Base-by-base conservation (phyloP, 257 asterid genomes). In the Penstemon eatonii region DNA sequence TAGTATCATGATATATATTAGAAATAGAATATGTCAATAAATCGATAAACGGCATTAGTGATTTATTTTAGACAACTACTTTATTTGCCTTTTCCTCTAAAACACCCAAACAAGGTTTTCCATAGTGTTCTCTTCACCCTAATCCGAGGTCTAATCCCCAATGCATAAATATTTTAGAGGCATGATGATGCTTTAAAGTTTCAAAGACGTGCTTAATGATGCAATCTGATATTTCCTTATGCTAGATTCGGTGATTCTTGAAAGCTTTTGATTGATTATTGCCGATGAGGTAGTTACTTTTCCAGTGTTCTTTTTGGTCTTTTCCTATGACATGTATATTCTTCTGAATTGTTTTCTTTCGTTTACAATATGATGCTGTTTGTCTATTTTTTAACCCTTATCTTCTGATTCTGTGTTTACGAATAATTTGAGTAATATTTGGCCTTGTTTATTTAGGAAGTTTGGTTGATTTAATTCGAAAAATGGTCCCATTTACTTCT, bases 111-210 rank as follows among this genome's bases (percentile, higher is more conserved):
- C 65, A 56, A 7, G 46, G 10, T 37, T n/a, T 55, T 46, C 36
- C 44, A 39, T 43, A 3, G 38, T 53, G 33, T 38, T 64, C 4
- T 12, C 40, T 8, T 57, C 52, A 65, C 19, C 61, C 6, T 45
- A 9, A 3, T 51, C 2, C 40, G 38, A 46, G n/a, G 41, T 54
- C n/a, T 58, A 49, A 25, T 25, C 33, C 33, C 33, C 33, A 25
- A 25, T 25, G 33, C 2, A 2, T 39, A 7, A 10, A 12, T 62
- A 42, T 13, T n/a, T 37, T 13, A 4, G 8, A 50, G 68, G 40
- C 33, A 49, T 67, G 58, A 5, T 46, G n/a, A 52, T 70, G 47
- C 33, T 70, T 49, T 38, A 25, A 36, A 53, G 68, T 43, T 49
- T 56, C 15, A 45, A 6, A 47, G 45, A 52, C 52, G 7, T 15